phyloP scores from a whole-genome alignment of 768 basidiomycete genomes.

The Artomyces pyxidatus region DNA sequence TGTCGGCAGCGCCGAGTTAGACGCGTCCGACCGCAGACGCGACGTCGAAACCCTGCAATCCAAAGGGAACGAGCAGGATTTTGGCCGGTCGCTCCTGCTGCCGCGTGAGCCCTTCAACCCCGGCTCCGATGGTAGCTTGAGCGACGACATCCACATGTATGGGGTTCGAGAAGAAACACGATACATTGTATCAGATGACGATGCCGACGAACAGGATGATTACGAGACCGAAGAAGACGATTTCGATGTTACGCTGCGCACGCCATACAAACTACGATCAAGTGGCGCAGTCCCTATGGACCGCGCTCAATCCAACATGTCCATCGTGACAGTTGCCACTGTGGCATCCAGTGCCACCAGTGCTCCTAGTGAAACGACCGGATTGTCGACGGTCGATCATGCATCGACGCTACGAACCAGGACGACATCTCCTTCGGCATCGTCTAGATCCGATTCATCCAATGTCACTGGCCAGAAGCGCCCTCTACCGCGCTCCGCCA shows the following conservation, averaged over 20 bases:
- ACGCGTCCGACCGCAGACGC: neutral
- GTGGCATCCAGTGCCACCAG: constrained; percentile 16
- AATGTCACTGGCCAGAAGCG: constrained; percentile 22
- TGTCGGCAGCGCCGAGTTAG: constrained; percentile 4
- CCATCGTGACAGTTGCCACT: constrained; percentile 14
- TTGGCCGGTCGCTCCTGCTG: constrained; percentile 62
- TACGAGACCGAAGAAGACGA: constrained; percentile 49
- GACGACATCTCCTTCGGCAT: constrained; percentile 19
- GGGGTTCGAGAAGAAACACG: constrained; percentile 33
- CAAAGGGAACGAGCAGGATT: constrained; percentile 40
- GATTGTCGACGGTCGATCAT: constrained; percentile 23
- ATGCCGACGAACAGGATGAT: constrained; percentile 20
- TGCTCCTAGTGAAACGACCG: constrained; percentile 17
- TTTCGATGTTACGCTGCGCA: constrained; percentile 60
- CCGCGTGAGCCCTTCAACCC: constrained; percentile 51
- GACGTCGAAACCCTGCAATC: neutral
- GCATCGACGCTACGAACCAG: constrained; percentile 23
- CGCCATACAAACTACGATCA: constrained; percentile 37
- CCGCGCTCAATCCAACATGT: constrained; percentile 12
- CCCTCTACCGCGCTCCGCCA: constrained; percentile 13
- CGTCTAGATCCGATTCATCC: constrained; percentile 13
- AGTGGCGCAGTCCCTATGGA: constrained; percentile 14
- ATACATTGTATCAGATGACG: constrained; percentile 13
- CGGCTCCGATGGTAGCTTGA: constrained; percentile 51
- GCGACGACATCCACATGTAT: constrained; percentile 36